A percentile compares a stretch with the other conserved stretches of the same genome.
phyloP scores from a whole-genome alignment of 2,329 filamentous ascomycete species.

The Cercospora citrullina region DNA sequence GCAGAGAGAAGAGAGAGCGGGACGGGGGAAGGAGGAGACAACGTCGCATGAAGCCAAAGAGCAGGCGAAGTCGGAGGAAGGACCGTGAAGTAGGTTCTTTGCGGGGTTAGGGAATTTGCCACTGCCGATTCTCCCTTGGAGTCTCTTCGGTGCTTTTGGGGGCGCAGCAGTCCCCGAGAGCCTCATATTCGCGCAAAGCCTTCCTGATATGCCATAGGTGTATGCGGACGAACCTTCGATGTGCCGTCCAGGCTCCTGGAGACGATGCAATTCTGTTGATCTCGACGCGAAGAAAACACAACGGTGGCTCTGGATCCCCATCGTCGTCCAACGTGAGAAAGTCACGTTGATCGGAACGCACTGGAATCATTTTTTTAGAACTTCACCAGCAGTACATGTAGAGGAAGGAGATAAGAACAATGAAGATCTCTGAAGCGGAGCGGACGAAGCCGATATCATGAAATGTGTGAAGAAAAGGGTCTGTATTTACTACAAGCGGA shows the following conservation, averaged over 20 bases:
- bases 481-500: background rate
- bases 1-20: conserved; percentile 30
- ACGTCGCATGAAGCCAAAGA: background rate
- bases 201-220: background rate
- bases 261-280: background rate
- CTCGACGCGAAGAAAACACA: background rate
- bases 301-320: background rate
- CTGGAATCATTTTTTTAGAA: no score
- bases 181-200: background rate
- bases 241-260: background rate
- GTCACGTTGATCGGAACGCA: no score
- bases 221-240: background rate
- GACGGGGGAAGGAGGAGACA: conserved; percentile 2
- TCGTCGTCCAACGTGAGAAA: background rate
- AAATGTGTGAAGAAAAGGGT: background rate
- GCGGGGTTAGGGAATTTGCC: background rate
- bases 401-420: background rate
- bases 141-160: background rate
- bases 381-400: background rate
- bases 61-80: background rate
- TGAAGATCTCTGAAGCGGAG: background rate
- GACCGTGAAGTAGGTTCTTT: background rate
- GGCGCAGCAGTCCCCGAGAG: background rate
- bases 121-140: background rate
- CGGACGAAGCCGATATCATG: background rate